Conservation (phyloP, 768 basidiomycete species). For the Kwoniella sp. region DNA sequence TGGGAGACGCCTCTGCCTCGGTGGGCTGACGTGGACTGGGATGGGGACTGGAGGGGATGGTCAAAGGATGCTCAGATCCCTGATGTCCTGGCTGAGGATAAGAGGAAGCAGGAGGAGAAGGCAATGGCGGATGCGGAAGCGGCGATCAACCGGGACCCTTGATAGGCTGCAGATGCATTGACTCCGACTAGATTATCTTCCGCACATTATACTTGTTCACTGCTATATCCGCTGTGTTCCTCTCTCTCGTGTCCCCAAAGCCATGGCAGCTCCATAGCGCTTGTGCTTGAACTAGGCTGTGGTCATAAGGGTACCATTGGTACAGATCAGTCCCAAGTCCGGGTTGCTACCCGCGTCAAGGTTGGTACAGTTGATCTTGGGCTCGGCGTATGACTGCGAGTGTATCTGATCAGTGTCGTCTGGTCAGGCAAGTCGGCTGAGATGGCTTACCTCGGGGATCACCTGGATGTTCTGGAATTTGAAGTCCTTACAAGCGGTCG, state of each 20-base stretch:
- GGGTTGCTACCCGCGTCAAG: slow-evolving; percentile 24
- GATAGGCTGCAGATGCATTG: background rate
- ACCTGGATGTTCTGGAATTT: slow-evolving; percentile 28
- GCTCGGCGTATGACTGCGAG: slow-evolving; percentile 8
- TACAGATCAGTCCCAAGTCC: slow-evolving; percentile 32
- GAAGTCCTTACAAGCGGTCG: slow-evolving; percentile 27
- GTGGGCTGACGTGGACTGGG: slow-evolving; percentile 63
- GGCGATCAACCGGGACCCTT: background rate
- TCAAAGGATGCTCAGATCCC: slow-evolving; percentile 19
- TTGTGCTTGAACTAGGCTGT: too few species aligned
- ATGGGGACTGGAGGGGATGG: slow-evolving; percentile 50
- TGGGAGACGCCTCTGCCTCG: slow-evolving; percentile 56
- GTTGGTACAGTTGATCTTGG: slow-evolving; percentile 24
- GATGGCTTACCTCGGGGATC: slow-evolving; percentile 16
- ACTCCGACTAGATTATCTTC: too few species aligned
- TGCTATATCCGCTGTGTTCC: slow-evolving; percentile 1
- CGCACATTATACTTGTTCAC: too few species aligned
- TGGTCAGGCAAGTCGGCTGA: too few species aligned
- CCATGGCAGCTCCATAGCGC: too few species aligned
- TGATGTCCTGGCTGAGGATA: slow-evolving; percentile 9
- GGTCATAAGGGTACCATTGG: slow-evolving; percentile 21
- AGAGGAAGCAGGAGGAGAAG: background rate
- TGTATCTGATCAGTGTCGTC: background rate
- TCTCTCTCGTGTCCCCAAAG: background rate
- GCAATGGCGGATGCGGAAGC: background rate